These are phyloP conservation scores for Cladosporium sp. DNA, from an alignment of 2,329 filamentous ascomycete species.

Conservation along the genomic window DNA sequence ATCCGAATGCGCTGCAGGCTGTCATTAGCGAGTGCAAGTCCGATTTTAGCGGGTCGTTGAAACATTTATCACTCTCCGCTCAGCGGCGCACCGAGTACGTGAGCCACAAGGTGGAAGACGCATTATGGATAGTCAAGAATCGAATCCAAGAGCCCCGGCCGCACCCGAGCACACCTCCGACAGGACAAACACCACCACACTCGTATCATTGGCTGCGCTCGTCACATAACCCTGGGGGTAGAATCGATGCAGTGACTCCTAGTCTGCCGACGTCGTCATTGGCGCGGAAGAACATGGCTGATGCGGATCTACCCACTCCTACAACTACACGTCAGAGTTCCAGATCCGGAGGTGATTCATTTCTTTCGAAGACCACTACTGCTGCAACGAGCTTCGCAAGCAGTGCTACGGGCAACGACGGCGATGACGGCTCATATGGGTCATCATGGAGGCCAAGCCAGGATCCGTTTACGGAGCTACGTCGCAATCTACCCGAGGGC, in stretches of 20 bases:
- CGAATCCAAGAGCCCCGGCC: not conserved
- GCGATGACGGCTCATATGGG: not conserved
- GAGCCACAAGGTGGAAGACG: not conserved
- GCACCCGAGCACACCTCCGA: not conserved
- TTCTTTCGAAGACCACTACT: not conserved
- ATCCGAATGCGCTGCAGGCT: not conserved
- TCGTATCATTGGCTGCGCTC: not conserved
- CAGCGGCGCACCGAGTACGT: not conserved
- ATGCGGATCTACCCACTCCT: not conserved
- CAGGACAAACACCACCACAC: not conserved
- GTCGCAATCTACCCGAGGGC: too few relatives aligned
- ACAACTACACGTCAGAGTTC: not conserved
- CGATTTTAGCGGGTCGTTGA: not conserved
- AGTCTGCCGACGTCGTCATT: not conserved
- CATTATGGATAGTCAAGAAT: not conserved
- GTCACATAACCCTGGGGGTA: not conserved
- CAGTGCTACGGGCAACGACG: not conserved
- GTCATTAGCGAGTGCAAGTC: not conserved
- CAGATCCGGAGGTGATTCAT: not conserved
- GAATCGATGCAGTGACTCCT: not conserved
- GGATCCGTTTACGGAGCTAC: too few relatives aligned
- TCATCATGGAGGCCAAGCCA: not conserved
- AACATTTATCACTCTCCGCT: not conserved
- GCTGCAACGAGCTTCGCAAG: not conserved
- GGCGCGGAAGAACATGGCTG: not conserved